Evolutionary conservation across 768 basidiomycete genomes (phyloP).

Genomic region (Lyophyllum decastes): DNA sequence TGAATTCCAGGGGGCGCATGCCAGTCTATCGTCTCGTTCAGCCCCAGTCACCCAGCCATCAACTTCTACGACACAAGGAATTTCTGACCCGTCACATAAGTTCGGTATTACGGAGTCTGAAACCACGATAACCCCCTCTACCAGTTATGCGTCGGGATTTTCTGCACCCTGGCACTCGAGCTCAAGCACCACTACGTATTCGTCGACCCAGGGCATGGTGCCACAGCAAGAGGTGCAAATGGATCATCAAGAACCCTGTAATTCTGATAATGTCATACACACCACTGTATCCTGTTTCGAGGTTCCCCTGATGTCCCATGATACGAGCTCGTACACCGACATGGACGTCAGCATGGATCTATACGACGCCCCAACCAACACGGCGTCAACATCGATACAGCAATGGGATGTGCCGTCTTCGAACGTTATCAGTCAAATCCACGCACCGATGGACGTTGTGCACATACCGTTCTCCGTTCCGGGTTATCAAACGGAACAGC

Average conservation of each 20-base stretch:
- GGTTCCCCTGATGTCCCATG: not conserved
- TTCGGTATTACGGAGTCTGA: not conserved
- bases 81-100: not conserved
- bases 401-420: not conserved
- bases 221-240: not conserved
- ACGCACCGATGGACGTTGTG: not conserved
- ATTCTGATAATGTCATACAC: not conserved
- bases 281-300: not conserved
- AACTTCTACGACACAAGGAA: not conserved
- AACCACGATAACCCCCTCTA: not conserved
- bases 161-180: not conserved
- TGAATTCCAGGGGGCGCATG: not conserved
- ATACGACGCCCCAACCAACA: not conserved
- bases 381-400: not conserved
- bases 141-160: not conserved
- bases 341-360: not conserved
- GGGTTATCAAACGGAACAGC: not conserved
- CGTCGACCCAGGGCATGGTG: not conserved
- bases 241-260: not conserved
- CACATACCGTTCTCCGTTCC: not conserved
- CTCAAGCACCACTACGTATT: not conserved
- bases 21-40: not conserved
- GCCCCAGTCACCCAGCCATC: not conserved
- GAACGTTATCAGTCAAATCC: not conserved
- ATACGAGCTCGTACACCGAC: not conserved